Evolutionary conservation across 108 stramenopile species (phyloP).

Genomic region (Aurantiochytrium sp.): DNA sequence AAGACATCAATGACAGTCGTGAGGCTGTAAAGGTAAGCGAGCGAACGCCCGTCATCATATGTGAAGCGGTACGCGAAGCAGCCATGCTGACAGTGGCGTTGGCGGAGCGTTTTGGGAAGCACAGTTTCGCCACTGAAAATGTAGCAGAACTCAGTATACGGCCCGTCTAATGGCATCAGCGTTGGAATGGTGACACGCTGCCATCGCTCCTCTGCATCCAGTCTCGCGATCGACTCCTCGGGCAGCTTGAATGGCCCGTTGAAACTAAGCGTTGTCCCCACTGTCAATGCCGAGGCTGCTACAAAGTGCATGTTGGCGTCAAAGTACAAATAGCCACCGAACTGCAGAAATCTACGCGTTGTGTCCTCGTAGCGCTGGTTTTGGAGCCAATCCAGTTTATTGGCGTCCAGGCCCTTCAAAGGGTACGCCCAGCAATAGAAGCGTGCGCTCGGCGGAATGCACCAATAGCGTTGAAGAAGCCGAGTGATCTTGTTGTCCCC

Average conservation of each 20-base stretch:
- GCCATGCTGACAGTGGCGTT: neutral
- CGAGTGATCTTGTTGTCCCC: neutral
- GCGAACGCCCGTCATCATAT: too few relatives aligned
- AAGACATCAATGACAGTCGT: neutral
- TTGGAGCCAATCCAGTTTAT: neutral
- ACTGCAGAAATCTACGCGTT: neutral
- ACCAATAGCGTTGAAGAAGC: neutral
- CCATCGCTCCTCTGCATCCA: neutral
- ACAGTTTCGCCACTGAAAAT: neutral
- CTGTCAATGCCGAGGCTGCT: neutral
- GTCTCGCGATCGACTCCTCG: neutral
- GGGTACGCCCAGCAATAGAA: neutral
- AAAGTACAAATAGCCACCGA: neutral
- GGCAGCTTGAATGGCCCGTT: neutral
- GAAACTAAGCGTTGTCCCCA: neutral
- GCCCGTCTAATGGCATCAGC: neutral
- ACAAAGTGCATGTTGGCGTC: neutral
- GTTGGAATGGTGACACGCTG: neutral
- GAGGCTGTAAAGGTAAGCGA: too few relatives aligned
- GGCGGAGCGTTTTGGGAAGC: neutral
- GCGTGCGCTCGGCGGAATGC: neutral
- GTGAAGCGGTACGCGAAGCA: neutral
- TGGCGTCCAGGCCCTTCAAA: neutral
- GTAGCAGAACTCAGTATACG: neutral
- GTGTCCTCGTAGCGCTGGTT: neutral